Conservation (phyloP, 2,329 filamentous ascomycete species). For the Teratosphaeriaceae sp. region DNA sequence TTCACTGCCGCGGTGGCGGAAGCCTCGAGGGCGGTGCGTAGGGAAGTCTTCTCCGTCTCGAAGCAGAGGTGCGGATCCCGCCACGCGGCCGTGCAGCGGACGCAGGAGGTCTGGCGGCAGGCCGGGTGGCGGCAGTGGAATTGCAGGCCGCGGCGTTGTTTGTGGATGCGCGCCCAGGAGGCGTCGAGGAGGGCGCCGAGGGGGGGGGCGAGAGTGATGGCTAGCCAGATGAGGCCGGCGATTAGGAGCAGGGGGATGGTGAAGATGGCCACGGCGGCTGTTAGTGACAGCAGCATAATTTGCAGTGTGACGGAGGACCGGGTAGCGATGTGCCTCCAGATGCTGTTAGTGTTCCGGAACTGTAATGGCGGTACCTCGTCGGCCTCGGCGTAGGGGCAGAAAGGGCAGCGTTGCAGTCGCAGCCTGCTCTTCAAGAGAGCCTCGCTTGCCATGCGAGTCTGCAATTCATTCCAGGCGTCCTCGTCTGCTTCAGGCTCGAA, state of each 20-base stretch:
- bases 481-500: slow-evolving; percentile 61
- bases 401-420: slow-evolving; percentile 76
- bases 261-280: slow-evolving; percentile 18
- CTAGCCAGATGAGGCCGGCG: slow-evolving; percentile 28
- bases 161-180: slow-evolving; percentile 56
- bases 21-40: slow-evolving; percentile 84
- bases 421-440: slow-evolving; percentile 65
- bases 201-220: slow-evolving; percentile 11
- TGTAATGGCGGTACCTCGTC: slow-evolving; percentile 44
- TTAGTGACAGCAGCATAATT: slow-evolving; percentile 39
- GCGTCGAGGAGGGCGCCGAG: slow-evolving; percentile 15
- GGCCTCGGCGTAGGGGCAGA: slow-evolving; percentile 85
- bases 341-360: slow-evolving; percentile 14
- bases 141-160: slow-evolving; percentile 63
- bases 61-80: slow-evolving; percentile 84
- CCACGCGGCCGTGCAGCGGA: slow-evolving; percentile 78
- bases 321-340: slow-evolving; percentile 19
- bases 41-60: slow-evolving; percentile 70
- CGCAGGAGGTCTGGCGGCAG: slow-evolving; percentile 68
- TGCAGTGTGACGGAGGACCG: slow-evolving; percentile 34
- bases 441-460: slow-evolving; percentile 72
- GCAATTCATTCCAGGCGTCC: slow-evolving; percentile 67
- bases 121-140: slow-evolving; percentile 68
- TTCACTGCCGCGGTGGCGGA: slow-evolving; percentile 93
- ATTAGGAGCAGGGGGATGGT: slow-evolving; percentile 49